phyloP scores from a whole-genome alignment of 2,329 filamentous ascomycete genomes.

The Helminthosporium solani region DNA sequence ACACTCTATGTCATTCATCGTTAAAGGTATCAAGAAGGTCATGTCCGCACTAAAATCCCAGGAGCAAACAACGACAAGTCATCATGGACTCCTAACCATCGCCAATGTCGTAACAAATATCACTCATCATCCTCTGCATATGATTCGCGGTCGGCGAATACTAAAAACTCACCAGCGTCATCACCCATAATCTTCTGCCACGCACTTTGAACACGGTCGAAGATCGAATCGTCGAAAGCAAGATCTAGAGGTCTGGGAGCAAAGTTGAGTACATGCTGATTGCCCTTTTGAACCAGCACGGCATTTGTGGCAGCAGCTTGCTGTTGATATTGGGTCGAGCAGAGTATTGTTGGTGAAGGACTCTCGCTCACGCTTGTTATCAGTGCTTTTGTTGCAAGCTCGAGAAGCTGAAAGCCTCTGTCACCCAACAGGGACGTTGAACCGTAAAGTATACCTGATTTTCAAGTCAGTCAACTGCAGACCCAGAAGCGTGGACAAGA shows the following conservation, averaged over 20 bases:
- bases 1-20: no score
- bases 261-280: conserved; percentile 57
- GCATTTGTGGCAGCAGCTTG: conserved; percentile 21
- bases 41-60: no score
- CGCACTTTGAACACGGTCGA: conserved; percentile 66
- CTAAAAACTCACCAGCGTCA: conserved; percentile 65
- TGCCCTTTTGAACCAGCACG: conserved; percentile 27
- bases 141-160: conserved; percentile 73
- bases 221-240: conserved; percentile 69
- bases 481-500: background rate
- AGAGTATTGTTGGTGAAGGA: conserved; percentile 47
- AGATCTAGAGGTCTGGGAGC: conserved; percentile 63
- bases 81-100: no score
- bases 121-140: conserved; percentile 53
- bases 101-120: background rate
- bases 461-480: conserved; percentile 38
- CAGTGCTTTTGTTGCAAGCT: conserved; percentile 47
- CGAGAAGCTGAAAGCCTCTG: conserved; percentile 38
- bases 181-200: conserved; percentile 67
- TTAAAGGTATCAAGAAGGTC: no score
- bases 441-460: conserved; percentile 60
- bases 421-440: conserved; percentile 46
- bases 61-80: background rate
- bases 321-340: conserved; percentile 57
- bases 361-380: conserved; percentile 41